Conservation (phyloP, 306 rosid genomes). For the Cicer chorassanicum region DNA sequence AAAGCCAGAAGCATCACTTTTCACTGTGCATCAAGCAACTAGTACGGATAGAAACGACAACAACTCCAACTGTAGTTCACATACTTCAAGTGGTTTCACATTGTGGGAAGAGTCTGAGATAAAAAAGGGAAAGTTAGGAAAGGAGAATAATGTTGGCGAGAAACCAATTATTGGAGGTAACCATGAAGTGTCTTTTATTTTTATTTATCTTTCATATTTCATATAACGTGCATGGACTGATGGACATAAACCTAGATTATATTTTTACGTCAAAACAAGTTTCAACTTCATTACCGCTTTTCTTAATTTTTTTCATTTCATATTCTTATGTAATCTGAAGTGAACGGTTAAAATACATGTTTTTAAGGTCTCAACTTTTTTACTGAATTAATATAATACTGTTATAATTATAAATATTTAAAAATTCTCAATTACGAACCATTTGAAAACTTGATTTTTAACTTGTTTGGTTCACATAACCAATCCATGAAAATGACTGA, state of each 20-base stretch:
- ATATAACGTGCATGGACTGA: constrained; percentile 11
- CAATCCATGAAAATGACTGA: neutral
- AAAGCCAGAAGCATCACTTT: constrained; percentile 72
- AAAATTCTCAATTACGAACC: neutral
- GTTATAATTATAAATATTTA: neutral
- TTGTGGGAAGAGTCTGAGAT: constrained; percentile 86
- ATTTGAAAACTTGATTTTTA: neutral
- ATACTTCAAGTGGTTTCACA: constrained; percentile 83
- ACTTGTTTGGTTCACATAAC: neutral
- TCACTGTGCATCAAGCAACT: constrained; percentile 60
- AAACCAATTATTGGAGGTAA: constrained; percentile 64
- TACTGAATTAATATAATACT: neutral
- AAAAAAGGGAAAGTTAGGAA: constrained; percentile 88
- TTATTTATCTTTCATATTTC: neutral
- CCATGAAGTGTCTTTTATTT: neutral
- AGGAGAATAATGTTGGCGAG: constrained; percentile 74
- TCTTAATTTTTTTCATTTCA: neutral
- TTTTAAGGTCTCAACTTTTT: neutral
- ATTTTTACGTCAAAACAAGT: constrained; percentile 26
- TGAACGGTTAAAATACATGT: neutral
- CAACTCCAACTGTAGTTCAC: constrained; percentile 83
- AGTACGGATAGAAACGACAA: constrained; percentile 74
- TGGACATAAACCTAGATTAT: constrained; percentile 7
- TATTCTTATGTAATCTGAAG: neutral
- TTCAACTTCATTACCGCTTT: neutral